Evolutionary conservation across 164 flowering plant genomes (phyloP).

Genomic region (Liriodendron chinense): DNA sequence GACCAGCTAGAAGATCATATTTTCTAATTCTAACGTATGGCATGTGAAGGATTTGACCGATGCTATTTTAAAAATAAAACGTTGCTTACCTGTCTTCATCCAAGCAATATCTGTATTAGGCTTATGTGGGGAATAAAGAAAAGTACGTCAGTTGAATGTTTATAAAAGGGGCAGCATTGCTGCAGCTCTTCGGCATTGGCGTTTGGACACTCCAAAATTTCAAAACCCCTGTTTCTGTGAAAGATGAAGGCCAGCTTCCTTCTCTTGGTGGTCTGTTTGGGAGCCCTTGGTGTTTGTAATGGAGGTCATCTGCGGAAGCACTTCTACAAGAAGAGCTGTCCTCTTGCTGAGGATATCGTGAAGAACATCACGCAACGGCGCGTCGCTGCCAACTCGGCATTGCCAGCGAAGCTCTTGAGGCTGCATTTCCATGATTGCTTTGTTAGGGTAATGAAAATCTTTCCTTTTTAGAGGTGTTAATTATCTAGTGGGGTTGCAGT

Average conservation of each 20-base stretch:
- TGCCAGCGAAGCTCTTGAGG: slow-evolving; percentile 51
- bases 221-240: not conserved
- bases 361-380: slow-evolving; percentile 24
- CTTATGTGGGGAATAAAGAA: too few relatives aligned
- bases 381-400: slow-evolving; percentile 24
- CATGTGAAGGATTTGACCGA: too few relatives aligned
- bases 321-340: slow-evolving; percentile 39
- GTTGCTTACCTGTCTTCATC: too few relatives aligned
- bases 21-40: too few relatives aligned
- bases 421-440: slow-evolving; percentile 71
- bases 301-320: slow-evolving; percentile 22
- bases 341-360: slow-evolving; percentile 36
- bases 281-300: slow-evolving; percentile 5
- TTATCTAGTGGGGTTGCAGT: too few relatives aligned
- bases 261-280: not conserved
- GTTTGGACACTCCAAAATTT: not conserved
- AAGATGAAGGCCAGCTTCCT: slow-evolving; percentile 9
- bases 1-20: too few relatives aligned
- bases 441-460: slow-evolving; percentile 44
- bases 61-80: too few relatives aligned
- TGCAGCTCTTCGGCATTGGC: not conserved
- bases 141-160: too few relatives aligned
- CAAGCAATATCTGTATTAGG: too few relatives aligned
- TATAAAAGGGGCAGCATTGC: too few relatives aligned
- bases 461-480: too few relatives aligned